A percentile compares a stretch with the other conserved stretches of the same genome.
These are phyloP conservation scores for Tuctoria greenei DNA, from an alignment of 176 grass and related monocot species.

Conservation along the genomic window DNA sequence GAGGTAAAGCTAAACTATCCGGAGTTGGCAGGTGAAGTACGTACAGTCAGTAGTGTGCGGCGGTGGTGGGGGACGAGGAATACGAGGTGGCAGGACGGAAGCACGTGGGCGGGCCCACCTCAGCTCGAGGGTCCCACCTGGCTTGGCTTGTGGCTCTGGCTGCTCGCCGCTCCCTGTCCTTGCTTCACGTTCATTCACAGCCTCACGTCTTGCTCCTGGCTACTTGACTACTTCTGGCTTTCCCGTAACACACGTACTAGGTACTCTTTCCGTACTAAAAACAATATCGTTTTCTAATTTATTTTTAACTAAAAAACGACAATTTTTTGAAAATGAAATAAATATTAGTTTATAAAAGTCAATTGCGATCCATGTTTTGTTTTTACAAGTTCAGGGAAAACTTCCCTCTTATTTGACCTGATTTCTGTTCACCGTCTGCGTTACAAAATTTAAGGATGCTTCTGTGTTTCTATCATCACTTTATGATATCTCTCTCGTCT, in stretches of 20 bases:
- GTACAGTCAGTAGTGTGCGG: neutral
- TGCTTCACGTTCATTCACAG: neutral
- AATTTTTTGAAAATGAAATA: no score
- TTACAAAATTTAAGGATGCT: no score
- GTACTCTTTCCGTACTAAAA: no score
- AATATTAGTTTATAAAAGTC: no score
- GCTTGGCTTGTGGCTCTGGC: slow-evolving; percentile 30
- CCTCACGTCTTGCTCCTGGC: slow-evolving; percentile 23
- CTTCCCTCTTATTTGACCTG: neutral
- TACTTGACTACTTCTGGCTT: no score
- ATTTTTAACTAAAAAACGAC: no score
- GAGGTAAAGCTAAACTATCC: slow-evolving; percentile 9
- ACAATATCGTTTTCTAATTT: no score
- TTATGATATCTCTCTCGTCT: no score
- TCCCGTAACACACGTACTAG: no score
- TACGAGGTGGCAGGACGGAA: slow-evolving; percentile 27
- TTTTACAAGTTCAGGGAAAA: no score
- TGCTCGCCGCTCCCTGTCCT: neutral
- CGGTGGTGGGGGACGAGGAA: slow-evolving; percentile 12
- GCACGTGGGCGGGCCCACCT: slow-evolving; percentile 25
- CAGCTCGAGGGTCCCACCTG: neutral
- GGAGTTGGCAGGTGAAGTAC: neutral
- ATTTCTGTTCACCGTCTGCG: neutral
- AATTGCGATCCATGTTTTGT: no score
- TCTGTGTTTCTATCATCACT: no score